phyloP scores from a whole-genome alignment of 345 rosid genomes.

The Lepidium africanum region DNA sequence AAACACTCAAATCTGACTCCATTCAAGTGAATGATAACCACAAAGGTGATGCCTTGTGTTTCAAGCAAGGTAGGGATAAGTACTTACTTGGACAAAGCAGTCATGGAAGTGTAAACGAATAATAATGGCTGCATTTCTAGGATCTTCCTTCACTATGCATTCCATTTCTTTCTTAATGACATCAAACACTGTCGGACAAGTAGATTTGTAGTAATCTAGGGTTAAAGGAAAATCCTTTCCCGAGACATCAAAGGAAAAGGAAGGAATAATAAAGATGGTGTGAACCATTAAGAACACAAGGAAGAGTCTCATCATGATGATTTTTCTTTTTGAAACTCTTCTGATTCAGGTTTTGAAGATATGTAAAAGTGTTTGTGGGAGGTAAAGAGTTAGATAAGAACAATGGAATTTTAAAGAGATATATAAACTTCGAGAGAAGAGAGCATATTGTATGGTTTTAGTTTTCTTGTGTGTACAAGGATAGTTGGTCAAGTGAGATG shows the following conservation, averaged over 20 bases:
- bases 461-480: slow-evolving; percentile 25
- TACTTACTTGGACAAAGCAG: slow-evolving; percentile 76
- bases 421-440: slow-evolving; percentile 15
- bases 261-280: slow-evolving; percentile 2
- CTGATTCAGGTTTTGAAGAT: background rate
- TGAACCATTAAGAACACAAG: slow-evolving; percentile 24
- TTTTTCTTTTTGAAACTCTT: slow-evolving; percentile 6
- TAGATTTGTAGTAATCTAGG: slow-evolving; percentile 56
- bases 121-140: slow-evolving; percentile 70
- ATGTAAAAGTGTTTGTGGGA: background rate
- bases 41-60: background rate
- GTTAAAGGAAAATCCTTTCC: slow-evolving; percentile 43
- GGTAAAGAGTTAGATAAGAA: background rate
- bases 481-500: slow-evolving; percentile 28
- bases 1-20: too few species aligned
- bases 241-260: slow-evolving; percentile 17
- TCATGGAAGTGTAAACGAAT: slow-evolving; percentile 82
- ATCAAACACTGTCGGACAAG: slow-evolving; percentile 63
- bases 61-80: background rate
- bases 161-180: slow-evolving; percentile 80
- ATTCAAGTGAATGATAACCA: too few species aligned
- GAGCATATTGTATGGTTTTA: background rate
- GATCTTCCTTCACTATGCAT: slow-evolving; percentile 74
- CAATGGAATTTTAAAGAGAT: slow-evolving; percentile 16
- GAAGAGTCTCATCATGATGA: slow-evolving; percentile 5